Conservation (phyloP, 1,284 basidiomycete genomes). For the Inonotus obliquus region DNA sequence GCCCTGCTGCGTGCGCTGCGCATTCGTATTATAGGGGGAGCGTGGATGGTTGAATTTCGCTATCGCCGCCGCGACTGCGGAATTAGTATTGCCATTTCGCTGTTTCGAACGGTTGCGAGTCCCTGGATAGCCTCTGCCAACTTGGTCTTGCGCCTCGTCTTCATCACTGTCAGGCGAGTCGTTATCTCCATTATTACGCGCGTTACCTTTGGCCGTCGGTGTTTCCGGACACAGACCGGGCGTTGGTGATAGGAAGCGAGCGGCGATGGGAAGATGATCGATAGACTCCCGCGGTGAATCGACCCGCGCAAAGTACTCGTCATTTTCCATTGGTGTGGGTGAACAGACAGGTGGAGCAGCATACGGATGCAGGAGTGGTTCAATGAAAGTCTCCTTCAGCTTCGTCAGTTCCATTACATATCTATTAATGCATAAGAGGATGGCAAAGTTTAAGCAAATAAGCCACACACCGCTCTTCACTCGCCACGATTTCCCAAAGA, state of each 20-base stretch:
- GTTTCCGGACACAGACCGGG: constrained; percentile 51
- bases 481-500: constrained; percentile 95
- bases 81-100: constrained; percentile 3
- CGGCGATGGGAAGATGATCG: constrained; percentile 85
- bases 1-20: constrained; percentile 39
- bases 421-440: constrained; percentile 41
- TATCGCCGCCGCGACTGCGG: constrained; percentile 22
- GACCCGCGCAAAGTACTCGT: constrained; percentile 49
- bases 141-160: constrained; percentile 52
- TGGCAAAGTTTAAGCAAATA: constrained; percentile 10
- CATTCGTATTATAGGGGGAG: constrained; percentile 65
- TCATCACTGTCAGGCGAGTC: constrained; percentile 70
- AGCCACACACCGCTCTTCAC: constrained; percentile 81
- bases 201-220: constrained; percentile 28
- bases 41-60: constrained; percentile 66
- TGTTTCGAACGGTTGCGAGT: constrained; percentile 25
- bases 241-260: constrained; percentile 81
- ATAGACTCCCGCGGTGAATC: constrained; percentile 64
- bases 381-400: constrained; percentile 91
- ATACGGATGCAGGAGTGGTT: constrained; percentile 83
- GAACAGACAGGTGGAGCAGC: constrained; percentile 52
- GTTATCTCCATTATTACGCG: constrained; percentile 63
- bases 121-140: constrained; percentile 44
- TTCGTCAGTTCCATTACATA: constrained; percentile 88
- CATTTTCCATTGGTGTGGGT: constrained; percentile 56